phyloP scores from a whole-genome alignment of 352 stramenopile species.

The Phytophthora sp. region DNA sequence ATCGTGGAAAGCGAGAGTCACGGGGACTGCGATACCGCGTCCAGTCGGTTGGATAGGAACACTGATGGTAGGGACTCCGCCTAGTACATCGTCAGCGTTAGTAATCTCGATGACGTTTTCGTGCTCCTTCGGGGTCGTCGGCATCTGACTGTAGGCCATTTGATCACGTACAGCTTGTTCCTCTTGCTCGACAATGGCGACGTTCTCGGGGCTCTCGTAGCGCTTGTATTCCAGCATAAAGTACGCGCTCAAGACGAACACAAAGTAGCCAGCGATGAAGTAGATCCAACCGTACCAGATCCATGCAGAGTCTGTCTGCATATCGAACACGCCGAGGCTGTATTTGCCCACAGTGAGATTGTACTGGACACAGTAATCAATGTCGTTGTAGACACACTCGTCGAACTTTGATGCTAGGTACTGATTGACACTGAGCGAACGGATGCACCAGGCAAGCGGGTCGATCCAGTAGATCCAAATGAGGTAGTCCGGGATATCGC shows the following conservation, averaged over 20 bases:
- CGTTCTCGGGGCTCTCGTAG: conserved; percentile 32
- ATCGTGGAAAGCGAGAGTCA: conserved; percentile 48
- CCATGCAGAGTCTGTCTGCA: conserved; percentile 53
- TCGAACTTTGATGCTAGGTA: conserved; percentile 54
- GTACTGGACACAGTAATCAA: conserved; percentile 58
- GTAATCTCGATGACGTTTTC: conserved; percentile 26
- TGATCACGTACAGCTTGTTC: conserved; percentile 14
- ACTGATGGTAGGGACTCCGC: conserved; percentile 24
- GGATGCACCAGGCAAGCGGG: conserved; percentile 70
- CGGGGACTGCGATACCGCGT: conserved; percentile 30
- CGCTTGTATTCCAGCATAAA: conserved; percentile 22
- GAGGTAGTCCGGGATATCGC: conserved; percentile 62
- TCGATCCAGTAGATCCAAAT: conserved; percentile 87
- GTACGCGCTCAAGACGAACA: conserved; percentile 37
- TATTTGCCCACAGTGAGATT: conserved; percentile 46
- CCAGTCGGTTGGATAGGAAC: conserved; percentile 18
- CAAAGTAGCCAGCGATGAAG: conserved; percentile 41
- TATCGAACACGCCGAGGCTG: conserved; percentile 52
- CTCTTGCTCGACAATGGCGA: conserved; percentile 30
- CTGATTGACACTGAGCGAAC: conserved; percentile 63
- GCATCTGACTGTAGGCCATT: conserved; percentile 30
- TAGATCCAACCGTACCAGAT: conserved; percentile 64
- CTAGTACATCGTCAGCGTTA: conserved; percentile 14
- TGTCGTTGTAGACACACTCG: conserved; percentile 48
- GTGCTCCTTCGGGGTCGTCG: conserved; percentile 23